Percentiles rank a stretch among this genome's conserved stretches.
These are phyloP conservation scores for Otatea glauca DNA, from an alignment of 176 grass and related monocot species.

Conservation along the genomic window DNA sequence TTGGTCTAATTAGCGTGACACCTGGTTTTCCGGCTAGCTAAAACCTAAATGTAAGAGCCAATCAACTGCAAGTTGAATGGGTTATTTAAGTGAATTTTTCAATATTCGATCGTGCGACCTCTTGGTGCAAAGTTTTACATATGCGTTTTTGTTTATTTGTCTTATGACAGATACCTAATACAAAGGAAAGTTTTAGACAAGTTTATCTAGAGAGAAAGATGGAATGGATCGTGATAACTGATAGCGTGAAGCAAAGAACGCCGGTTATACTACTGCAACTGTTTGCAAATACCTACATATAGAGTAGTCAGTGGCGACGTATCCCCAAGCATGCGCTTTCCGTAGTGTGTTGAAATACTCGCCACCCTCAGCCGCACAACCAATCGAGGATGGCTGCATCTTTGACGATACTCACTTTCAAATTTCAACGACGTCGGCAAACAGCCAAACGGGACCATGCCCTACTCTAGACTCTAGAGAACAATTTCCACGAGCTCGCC, in stretches of 20 bases:
- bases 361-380: not conserved
- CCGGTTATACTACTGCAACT: not conserved
- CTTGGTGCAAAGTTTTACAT: not conserved
- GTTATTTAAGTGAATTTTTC: not conserved
- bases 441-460: not conserved
- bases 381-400: not conserved
- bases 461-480: not conserved
- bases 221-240: not conserved
- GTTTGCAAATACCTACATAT: not conserved
- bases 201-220: not conserved
- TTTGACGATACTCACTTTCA: not conserved
- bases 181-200: not conserved
- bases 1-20: not conserved
- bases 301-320: not conserved
- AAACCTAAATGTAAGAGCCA: not conserved
- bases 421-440: constrained; percentile 6
- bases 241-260: not conserved
- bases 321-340: not conserved
- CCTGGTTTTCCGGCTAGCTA: not conserved
- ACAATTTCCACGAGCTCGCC: constrained; percentile 12
- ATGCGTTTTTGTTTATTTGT: not conserved
- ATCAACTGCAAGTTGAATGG: not conserved
- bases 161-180: not conserved
- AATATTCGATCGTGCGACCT: not conserved
- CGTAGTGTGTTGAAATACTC: not conserved